These are phyloP conservation scores for Phytophthora pisi DNA, from an alignment of 352 stramenopile species.

Conservation along the genomic window DNA sequence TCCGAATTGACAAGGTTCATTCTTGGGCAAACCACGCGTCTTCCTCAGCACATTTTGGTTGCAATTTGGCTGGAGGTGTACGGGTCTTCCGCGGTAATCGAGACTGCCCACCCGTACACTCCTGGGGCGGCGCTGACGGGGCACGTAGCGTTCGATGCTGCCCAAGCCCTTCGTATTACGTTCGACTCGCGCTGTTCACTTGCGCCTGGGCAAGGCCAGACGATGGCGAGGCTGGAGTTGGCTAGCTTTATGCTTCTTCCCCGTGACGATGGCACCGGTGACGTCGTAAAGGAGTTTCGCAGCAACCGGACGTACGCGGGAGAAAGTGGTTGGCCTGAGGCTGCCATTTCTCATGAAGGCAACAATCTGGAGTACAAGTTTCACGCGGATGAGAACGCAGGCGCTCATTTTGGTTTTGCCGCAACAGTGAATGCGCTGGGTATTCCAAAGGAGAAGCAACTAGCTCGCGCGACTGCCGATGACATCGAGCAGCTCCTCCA, in stretches of 20 bases:
- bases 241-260: constrained; percentile 32
- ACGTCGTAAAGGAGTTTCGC: constrained; percentile 32
- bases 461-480: constrained; percentile 47
- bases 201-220: constrained; percentile 32
- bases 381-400: constrained; percentile 56
- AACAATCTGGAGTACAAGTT: constrained; percentile 72
- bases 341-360: constrained; percentile 57
- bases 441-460: constrained; percentile 66
- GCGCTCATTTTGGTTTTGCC: constrained; percentile 62
- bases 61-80: constrained; percentile 86
- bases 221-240: constrained; percentile 26
- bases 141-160: constrained; percentile 54
- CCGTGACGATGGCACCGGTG: constrained; percentile 9
- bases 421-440: constrained; percentile 64
- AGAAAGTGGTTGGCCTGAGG: constrained; percentile 52
- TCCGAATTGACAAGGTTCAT: constrained; percentile 63
- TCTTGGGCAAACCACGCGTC: constrained; percentile 45
- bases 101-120: constrained; percentile 71
- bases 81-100: constrained; percentile 59
- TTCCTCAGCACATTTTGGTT: constrained; percentile 64
- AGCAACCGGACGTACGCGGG: constrained; percentile 47
- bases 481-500: constrained; percentile 47
- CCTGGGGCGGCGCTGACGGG: constrained; percentile 34
- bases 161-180: constrained; percentile 58
- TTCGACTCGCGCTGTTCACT: constrained; percentile 76